Base-by-base conservation (phyloP, 331 rosid species). In the Cydonia oblonga region DNA sequence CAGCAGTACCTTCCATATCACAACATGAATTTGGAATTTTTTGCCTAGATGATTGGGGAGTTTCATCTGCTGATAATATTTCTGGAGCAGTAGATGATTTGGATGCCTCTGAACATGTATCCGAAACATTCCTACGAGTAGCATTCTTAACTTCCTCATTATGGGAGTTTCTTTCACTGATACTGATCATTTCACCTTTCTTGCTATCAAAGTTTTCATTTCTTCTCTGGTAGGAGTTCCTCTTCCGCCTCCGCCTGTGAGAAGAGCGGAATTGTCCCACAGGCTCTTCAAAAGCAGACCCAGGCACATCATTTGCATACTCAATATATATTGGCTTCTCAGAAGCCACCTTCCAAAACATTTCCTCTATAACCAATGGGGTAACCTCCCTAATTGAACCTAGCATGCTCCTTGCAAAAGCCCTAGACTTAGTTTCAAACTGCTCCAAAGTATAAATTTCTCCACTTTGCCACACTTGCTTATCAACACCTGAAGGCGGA, bases 381-480 rank as follows among this genome's bases (percentile, higher is more conserved):
- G 96, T 86, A 64, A 83, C 90, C 79, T 91, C 99, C 85, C 86
- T 95, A 69, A 76, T 26, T 76, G 67, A 64, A 61, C 93, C 90
- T 25, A 95, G 80, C 35, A 88, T 18, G 22, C 85, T 87, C 81
- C 72, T 81, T 0, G 96, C 86, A 64, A 91, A 95, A 76, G 77
- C 77, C 85, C 84, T 91, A 0, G 97, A 86, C 85, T 95, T 95
- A 32, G 97, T 76, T 81, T 95, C 99, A 65, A 95, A 95, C 83
- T 91, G 96, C 78, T 95, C 99, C 66, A 95, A 77, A 72, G 97
- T 88, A 84, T 95, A 95, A 44, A 75, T 59, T 82, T 91, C 97
- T 76, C 97, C 99, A 74, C 99, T 95, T 71, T 95, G 97, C 96
- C 99, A 95, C 14, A 95, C 99, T 85, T 95, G 96, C 86, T 86